A percentile compares a stretch with the other conserved stretches of the same genome.
Evolutionary conservation across 1,284 basidiomycete genomes (phyloP).

Genomic region (Porodaedalea pini): DNA sequence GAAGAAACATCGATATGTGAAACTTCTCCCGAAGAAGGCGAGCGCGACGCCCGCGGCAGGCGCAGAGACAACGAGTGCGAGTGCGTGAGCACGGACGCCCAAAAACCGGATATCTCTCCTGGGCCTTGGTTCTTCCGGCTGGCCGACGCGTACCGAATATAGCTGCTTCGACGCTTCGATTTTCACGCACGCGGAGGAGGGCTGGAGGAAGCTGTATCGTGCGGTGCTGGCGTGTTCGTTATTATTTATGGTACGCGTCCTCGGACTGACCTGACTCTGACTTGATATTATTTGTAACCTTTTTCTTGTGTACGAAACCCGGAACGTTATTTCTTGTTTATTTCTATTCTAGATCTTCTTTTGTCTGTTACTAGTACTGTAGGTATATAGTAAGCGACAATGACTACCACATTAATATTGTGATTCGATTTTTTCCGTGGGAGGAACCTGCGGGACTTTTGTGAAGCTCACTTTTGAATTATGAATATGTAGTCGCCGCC

Average conservation of each 20-base stretch:
- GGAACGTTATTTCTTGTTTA: slow-evolving; percentile 2
- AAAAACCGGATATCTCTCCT: background rate
- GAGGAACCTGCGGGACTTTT: background rate
- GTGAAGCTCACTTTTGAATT: too few relatives aligned
- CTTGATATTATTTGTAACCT: background rate
- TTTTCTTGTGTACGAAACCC: background rate
- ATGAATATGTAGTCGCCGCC: too few relatives aligned
- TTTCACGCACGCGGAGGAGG: background rate
- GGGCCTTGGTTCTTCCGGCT: background rate
- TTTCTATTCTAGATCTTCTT: background rate
- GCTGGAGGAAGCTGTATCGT: background rate
- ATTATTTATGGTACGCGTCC: slow-evolving; percentile 2
- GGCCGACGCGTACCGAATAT: background rate
- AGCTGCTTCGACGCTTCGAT: background rate
- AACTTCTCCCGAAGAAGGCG: slow-evolving; percentile 17
- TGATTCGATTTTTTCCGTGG: background rate
- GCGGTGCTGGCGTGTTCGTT: background rate
- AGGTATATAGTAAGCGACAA: background rate
- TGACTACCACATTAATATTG: too few relatives aligned
- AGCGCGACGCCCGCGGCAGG: background rate
- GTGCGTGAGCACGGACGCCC: background rate
- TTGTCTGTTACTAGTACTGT: background rate
- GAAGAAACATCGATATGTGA: slow-evolving; percentile 21
- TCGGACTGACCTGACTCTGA: background rate
- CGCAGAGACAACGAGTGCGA: background rate